Percentiles rank a stretch among this genome's conserved stretches.
Evolutionary conservation across 2,329 filamentous ascomycete genomes (phyloP).

Genomic region (Penicillium decumbens): DNA sequence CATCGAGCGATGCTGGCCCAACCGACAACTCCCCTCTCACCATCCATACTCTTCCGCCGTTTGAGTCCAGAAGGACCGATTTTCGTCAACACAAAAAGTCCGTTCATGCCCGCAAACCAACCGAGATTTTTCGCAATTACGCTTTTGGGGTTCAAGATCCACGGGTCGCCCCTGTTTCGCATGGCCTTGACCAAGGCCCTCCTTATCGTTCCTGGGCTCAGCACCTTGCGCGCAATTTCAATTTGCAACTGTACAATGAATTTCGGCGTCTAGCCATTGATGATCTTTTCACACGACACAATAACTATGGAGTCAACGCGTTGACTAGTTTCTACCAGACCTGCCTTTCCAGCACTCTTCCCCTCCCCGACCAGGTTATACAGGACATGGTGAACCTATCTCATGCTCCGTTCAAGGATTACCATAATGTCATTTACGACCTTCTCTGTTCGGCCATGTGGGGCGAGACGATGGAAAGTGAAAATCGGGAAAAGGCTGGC

Average conservation of each 20-base stretch:
- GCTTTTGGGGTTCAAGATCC: constrained; percentile 49
- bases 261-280: constrained; percentile 64
- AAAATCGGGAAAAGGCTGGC: constrained; percentile 42
- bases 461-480: constrained; percentile 51
- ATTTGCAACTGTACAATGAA: constrained; percentile 69
- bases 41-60: background rate
- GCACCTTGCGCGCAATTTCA: constrained; percentile 69
- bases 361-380: constrained; percentile 52
- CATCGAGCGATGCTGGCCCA: background rate
- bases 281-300: constrained; percentile 53
- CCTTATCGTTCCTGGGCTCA: constrained; percentile 72
- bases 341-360: constrained; percentile 49
- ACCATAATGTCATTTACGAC: background rate
- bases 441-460: constrained; percentile 4
- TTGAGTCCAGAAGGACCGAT: constrained; percentile 1
- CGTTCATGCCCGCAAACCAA: constrained; percentile 43
- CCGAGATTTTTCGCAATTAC: constrained; percentile 46
- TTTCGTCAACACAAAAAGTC: constrained; percentile 8
- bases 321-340: constrained; percentile 63
- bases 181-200: constrained; percentile 51
- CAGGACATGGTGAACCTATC: constrained; percentile 54
- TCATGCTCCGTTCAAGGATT: constrained; percentile 11
- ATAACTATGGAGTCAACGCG: constrained; percentile 55
- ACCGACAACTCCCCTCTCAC: background rate
- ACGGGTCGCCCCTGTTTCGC: constrained; percentile 32